Base-by-base conservation (phyloP, 495 filamentous ascomycete genomes). In the Pseudomonodictys pantanalensis region DNA sequence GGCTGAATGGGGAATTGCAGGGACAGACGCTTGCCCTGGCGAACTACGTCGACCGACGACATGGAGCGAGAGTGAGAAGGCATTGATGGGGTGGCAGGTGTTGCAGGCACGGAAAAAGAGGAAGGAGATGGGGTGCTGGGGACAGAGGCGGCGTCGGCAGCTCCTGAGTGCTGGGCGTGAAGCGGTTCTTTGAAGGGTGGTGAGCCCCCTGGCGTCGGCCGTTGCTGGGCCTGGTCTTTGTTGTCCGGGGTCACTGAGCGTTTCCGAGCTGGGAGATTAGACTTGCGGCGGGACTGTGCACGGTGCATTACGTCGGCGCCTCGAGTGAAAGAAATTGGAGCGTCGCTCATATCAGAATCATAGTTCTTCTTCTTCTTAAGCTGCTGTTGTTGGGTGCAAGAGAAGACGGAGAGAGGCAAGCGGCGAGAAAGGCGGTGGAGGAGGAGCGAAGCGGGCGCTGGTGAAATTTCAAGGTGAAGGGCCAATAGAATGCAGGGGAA, bases 1-100 rank as follows among this genome's bases (percentile, higher is more conserved):
- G 62, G 62, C 47, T 69, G 73, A 54, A 92, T 85, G 38, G 88
- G 90, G 62, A 95, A 85, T 45, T 86, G 90, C 53, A 92, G 73
- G n/a, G 89, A 92, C 26, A 92, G 75, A 51, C 90, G 83, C 71
- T 92, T 90, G 45, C 82, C 76, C 70, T 82, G 81, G 51, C 84
- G 80, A 15, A 86, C 83, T 41, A 64, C 48, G 38, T 64, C 55
- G 43, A 56, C 47, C 22, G 54, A 33, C n/a, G 67, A 64, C 64
- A 60, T 61, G 52, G 67, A 67, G 30, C 66, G 66, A 46, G 56
- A 6, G 59, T 61, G 64, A 26, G 63, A 54, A 46, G 55, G 43
- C 60, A 58, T 59, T 9, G 47, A 32, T 3, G 63, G 41, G 41
- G 12, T 43, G 18, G 54, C 28, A 15, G 52, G 28, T n/a, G n/a